Base-by-base conservation (phyloP, 306 rosid genomes). In the Vicia faba region DNA sequence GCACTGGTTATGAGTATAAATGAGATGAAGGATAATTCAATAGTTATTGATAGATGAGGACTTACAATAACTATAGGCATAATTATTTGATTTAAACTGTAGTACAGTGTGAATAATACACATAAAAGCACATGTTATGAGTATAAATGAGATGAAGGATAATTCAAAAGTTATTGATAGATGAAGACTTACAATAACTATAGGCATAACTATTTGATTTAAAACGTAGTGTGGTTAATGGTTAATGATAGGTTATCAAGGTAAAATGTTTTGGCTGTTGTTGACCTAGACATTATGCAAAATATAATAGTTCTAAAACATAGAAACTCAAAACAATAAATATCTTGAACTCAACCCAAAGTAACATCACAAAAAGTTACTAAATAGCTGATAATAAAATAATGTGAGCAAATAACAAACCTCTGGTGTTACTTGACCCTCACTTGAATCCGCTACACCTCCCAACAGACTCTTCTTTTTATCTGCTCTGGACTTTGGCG, bases 381-480 rank as follows among this genome's bases (percentile, higher is more conserved):
- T 29, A 7, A 11, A 38, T 71, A 46, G 66, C 58, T 44, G 65
- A 59, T 46, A 10, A 68, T 19, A 55, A 50, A 54, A 80, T 11
- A 31, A 59, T 14, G 5, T 23, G 66, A 39, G 68, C 33, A 72
- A 63, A 43, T 71, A 62, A 72, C 76, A 67, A 74, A 84, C 96
- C 95, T 89, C 79, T 15, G 85, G 53, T 58, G 77, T 60, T 51
- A 44, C 72, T 67, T 71, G 80, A 69, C 51, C 75, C 75, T 87
- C 80, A 65, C 64, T 86, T 55, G 88, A 81, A 83, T 80, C 95
- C 25, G 72, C 63, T 13, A 86, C 62, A 66, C 9, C 71, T 36
- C 96, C 96, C 80, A 93, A 78, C 29, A 93, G 83, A 68, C 95
- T 93, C 78, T 74, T 88, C 80, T 41, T 88, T 77, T 84, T 89